These are phyloP conservation scores for Gomphus sp. DNA, from an alignment of 1,284 basidiomycete genomes.

Conservation along the genomic window DNA sequence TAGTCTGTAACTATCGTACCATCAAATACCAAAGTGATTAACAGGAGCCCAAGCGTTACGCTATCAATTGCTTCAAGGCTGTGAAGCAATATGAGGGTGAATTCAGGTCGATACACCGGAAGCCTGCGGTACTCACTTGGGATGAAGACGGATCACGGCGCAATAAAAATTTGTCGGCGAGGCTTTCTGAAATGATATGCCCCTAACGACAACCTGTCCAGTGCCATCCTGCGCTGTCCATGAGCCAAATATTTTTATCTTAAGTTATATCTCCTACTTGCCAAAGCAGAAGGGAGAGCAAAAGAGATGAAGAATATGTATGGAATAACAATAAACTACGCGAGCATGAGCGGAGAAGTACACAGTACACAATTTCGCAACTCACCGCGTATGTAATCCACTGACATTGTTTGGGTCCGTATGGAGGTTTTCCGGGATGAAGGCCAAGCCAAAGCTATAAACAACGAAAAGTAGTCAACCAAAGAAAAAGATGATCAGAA, in stretches of 20 bases:
- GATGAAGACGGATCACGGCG: background rate
- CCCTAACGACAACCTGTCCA: background rate
- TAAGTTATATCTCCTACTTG: background rate
- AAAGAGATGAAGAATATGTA: slow-evolving; percentile 6
- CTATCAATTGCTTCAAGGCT: background rate
- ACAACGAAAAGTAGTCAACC: background rate
- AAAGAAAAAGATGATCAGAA: background rate
- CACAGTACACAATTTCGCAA: background rate
- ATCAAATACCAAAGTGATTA: background rate
- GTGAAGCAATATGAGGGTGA: background rate
- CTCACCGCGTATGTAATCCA: background rate
- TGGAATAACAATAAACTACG: slow-evolving; percentile 2
- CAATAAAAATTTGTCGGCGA: slow-evolving; percentile 6
- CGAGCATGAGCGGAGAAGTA: background rate
- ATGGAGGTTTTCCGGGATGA: background rate
- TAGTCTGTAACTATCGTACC: background rate
- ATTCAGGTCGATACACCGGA: too few relatives aligned
- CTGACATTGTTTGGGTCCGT: background rate
- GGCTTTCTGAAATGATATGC: background rate
- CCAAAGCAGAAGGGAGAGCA: background rate
- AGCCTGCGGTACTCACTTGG: background rate
- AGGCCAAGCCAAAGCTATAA: slow-evolving; percentile 3
- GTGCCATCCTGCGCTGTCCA: background rate
- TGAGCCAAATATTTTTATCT: background rate
- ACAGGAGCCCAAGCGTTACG: background rate